A percentile compares a stretch with the other conserved stretches of the same genome.
Conservation (phyloP, 140 eudicot genomes). For the Bidens hawaiensis region DNA sequence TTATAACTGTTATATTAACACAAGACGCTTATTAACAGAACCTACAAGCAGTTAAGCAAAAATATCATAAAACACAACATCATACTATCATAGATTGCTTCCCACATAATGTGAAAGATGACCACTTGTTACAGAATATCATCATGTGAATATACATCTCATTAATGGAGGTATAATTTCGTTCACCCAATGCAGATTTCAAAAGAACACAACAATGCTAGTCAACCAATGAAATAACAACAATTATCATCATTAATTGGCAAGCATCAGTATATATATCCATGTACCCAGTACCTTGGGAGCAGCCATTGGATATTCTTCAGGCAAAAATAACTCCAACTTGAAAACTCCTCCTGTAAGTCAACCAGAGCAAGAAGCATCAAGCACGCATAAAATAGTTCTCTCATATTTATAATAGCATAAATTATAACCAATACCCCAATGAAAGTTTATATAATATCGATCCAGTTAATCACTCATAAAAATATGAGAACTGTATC, state of each 20-base stretch:
- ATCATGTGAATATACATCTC: background rate
- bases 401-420: background rate
- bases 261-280: background rate
- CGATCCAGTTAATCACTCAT: background rate
- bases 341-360: background rate
- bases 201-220: background rate
- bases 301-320: background rate
- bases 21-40: background rate
- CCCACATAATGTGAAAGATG: slow-evolving; percentile 4
- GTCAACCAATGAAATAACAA: no score
- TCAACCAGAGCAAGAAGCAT: slow-evolving; percentile 11
- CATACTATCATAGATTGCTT: slow-evolving; percentile 10
- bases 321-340: background rate
- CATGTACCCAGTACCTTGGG: slow-evolving; percentile 2
- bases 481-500: background rate
- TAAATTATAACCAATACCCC: background rate
- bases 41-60: slow-evolving; percentile 2
- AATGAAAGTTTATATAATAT: slow-evolving; percentile 2
- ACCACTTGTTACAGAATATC: background rate
- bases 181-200: background rate
- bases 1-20: background rate
- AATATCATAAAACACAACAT: slow-evolving; percentile 1
- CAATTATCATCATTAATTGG: background rate
- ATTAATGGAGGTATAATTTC: background rate
- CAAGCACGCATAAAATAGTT: background rate